Evolutionary conservation across 176 grass and related monocot species (phyloP), one percentile per base, ranked within the genome.

Genomic region (Rhipidocladum racemiflorum): DNA sequence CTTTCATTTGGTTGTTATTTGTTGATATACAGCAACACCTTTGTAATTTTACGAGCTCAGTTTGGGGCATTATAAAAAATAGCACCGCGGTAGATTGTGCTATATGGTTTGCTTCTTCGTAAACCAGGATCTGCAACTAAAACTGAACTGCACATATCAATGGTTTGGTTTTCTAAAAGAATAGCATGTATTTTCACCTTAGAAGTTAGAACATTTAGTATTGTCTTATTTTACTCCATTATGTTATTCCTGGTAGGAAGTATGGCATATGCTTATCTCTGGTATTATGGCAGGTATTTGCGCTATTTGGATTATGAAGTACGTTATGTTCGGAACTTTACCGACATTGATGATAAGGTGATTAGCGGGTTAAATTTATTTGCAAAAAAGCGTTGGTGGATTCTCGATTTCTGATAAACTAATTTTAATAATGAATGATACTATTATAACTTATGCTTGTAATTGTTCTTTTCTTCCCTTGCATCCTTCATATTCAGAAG

Each of bases 301-400:
- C 49, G 61, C n/a, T 89, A 95, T 81, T 83, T 88, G 85, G 90
- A 81, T 30, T 95, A 91, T 74, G 83, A 95, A 84, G 92, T 98
- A 38, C 68, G 62, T 10, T 98, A 98, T 91, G 92, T 98, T 75
- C 88, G 95, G 61, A 98, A 98, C 76, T 98, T 98, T 27, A 98
- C 96, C 1, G 96, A 98, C 85, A 92, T 98, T 68, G 96, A 98
- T 80, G 96, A 98, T 81, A 98, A 98, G 96, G 96, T 98, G 54
- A 84, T 69, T 63, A 55, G 36, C 29, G 76, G 38, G 45, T 20
- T 78, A 38, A 38, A 38, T 38, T 42, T 78, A 9, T 61, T 53
- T 46, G 27, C 35, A 74, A 61, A 55, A 42, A 48, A 49, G 9
- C 59, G 36, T 65, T 57, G 7, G 8, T 21, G 6, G 71, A 10